Evolutionary conservation across 2,329 filamentous ascomycete genomes (phyloP).

Genomic region (Colletotrichum lindemuthianum): DNA sequence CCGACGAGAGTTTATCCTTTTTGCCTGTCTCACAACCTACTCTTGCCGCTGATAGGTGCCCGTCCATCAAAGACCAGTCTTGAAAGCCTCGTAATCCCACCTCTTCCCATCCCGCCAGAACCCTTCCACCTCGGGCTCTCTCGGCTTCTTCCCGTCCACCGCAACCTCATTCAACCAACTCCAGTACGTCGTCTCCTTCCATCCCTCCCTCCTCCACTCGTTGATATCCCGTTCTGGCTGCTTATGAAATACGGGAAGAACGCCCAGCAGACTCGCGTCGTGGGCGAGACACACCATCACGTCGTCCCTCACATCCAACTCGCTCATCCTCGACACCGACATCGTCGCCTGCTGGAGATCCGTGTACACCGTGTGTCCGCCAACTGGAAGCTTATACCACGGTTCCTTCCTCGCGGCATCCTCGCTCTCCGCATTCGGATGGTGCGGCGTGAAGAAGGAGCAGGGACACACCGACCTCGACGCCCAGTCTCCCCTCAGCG

Average conservation of each 20-base stretch:
- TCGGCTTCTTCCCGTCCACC: conserved; percentile 17
- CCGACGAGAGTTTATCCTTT: neutral
- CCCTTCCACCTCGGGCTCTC: conserved; percentile 15
- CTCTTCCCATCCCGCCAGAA: conserved; percentile 29
- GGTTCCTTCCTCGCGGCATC: neutral
- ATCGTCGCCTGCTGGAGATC: conserved; percentile 12
- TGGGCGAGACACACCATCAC: conserved; percentile 33
- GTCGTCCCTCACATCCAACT: conserved; percentile 29
- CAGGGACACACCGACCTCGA: conserved; percentile 19
- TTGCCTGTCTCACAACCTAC: neutral
- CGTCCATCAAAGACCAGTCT: neutral
- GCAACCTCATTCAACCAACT: conserved; percentile 31
- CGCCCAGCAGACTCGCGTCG: conserved; percentile 22
- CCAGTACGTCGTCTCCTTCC: conserved; percentile 29
- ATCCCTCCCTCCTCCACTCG: conserved; percentile 22
- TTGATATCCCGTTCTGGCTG: conserved; percentile 22
- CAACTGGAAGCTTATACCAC: conserved; percentile 19
- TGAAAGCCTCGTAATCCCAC: conserved; percentile 25
- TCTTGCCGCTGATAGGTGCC: too few relatives aligned
- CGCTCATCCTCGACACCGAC: conserved; percentile 29
- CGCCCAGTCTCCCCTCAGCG: conserved; percentile 11
- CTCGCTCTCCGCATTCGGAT: conserved; percentile 12
- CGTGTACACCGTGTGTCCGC: conserved; percentile 21
- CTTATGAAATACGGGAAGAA: conserved; percentile 30
- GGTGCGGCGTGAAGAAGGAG: conserved; percentile 24